Conservation (phyloP, 805 yeast species). For the Starmerella khaoyaiensis region DNA sequence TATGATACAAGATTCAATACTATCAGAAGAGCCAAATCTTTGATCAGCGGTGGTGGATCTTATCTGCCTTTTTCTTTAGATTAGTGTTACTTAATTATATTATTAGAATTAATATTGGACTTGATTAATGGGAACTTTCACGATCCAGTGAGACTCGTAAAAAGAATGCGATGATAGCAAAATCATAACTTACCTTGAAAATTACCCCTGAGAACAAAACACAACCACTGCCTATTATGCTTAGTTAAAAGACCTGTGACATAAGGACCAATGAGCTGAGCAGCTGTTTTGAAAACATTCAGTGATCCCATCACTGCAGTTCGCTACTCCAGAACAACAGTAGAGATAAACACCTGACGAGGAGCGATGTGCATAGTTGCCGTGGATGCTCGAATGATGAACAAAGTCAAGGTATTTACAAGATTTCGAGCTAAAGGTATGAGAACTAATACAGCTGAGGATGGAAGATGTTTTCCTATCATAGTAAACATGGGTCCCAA, state of each 20-base stretch:
- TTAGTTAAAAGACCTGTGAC: constrained; percentile 62
- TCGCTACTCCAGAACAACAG: constrained; percentile 52
- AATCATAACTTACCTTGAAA: constrained; percentile 27
- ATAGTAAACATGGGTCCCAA: constrained; percentile 72
- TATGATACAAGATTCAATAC: constrained; percentile 22
- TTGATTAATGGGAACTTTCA: too few species aligned
- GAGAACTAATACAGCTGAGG: constrained; percentile 45
- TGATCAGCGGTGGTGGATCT: constrained; percentile 24
- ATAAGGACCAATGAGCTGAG: constrained; percentile 65
- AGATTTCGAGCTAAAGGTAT: constrained; percentile 38
- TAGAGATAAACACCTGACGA: constrained; percentile 62
- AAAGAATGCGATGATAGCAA: constrained; percentile 27
- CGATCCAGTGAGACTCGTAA: too few species aligned
- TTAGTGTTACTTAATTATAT: constrained; percentile 2
- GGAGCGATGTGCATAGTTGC: constrained; percentile 84
- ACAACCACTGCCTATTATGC: constrained; percentile 23
- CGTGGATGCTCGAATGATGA: constrained; percentile 46
- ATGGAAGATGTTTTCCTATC: constrained; percentile 60
- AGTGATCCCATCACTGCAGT: constrained; percentile 75
- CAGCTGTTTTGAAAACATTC: constrained; percentile 70
- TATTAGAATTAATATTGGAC: too few species aligned
- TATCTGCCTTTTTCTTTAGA: constrained; percentile 24
- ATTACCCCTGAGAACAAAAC: constrained; percentile 28
- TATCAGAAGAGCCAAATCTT: constrained; percentile 20
- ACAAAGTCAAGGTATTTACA: constrained; percentile 36